phyloP scores from a whole-genome alignment of 2,329 filamentous ascomycete genomes.

The Chaetomium globosum region DNA sequence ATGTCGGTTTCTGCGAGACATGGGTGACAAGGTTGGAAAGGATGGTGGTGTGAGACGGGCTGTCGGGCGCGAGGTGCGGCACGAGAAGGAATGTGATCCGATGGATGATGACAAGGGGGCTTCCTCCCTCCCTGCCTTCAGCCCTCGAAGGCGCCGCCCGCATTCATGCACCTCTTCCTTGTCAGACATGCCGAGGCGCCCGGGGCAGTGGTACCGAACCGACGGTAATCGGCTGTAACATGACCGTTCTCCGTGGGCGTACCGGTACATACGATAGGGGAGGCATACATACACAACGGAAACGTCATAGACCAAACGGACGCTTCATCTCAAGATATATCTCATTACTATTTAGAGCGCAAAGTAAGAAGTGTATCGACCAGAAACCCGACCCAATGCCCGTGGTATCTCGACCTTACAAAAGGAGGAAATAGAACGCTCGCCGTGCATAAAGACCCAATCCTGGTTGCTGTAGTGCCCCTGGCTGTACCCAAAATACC shows the following conservation, averaged over 20 bases:
- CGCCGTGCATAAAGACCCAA: neutral
- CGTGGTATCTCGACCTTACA: conserved; percentile 12
- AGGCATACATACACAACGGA: neutral
- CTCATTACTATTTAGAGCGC: neutral
- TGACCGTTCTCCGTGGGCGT: neutral
- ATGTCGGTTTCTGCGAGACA: neutral
- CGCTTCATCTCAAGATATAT: neutral
- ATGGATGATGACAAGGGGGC: neutral
- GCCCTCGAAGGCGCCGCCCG: neutral
- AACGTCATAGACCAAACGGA: neutral
- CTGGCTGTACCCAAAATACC: neutral
- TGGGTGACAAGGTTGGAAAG: neutral
- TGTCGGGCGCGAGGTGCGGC: neutral
- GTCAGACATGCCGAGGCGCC: neutral
- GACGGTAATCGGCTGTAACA: neutral
- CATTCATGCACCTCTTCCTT: neutral
- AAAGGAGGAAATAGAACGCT: neutral
- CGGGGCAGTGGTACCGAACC: neutral
- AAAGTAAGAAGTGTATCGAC: neutral
- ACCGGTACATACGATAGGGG: neutral
- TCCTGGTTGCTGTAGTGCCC: neutral
- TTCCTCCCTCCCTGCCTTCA: neutral
- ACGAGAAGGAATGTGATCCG: neutral
- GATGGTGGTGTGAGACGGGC: neutral
- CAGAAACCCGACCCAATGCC: conserved; percentile 3